Conservation (phyloP, 31 red algal genomes). For the Endocladia muricata region DNA sequence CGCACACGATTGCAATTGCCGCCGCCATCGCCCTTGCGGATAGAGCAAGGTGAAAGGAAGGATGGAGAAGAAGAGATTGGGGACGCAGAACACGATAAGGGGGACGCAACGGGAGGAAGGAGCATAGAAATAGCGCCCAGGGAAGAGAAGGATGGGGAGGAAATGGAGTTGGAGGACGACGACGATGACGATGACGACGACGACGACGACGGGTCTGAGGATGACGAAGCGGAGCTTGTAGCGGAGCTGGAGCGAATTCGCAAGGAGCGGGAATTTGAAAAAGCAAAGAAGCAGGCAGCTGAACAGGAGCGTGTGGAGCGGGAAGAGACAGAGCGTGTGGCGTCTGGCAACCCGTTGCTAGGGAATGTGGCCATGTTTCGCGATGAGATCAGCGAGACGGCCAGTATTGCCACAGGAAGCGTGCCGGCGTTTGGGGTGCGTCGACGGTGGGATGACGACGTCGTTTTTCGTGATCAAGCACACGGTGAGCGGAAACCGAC, state of each 20-base stretch:
- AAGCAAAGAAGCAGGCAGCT: slow-evolving; percentile 57
- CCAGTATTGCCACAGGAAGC: slow-evolving; percentile 51
- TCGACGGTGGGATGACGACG: slow-evolving; percentile 89
- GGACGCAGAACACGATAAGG: not conserved
- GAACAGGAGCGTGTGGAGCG: slow-evolving; percentile 47
- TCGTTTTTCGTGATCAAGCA: slow-evolving; percentile 84
- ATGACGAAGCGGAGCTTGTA: slow-evolving; percentile 82
- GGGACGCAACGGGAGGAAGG: not conserved
- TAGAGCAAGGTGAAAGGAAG: not conserved
- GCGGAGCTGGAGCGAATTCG: slow-evolving; percentile 84
- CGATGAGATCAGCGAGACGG: slow-evolving; percentile 56
- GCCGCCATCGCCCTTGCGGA: slow-evolving; percentile 4
- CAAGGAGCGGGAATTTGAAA: slow-evolving; percentile 67
- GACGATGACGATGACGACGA: slow-evolving; percentile 38
- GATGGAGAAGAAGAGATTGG: slow-evolving; percentile 1
- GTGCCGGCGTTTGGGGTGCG: slow-evolving; percentile 53
- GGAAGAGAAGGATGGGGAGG: slow-evolving; percentile 8
- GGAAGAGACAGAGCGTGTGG: slow-evolving; percentile 19
- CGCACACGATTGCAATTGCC: slow-evolving; percentile 6
- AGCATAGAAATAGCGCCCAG: not conserved
- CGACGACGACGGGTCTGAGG: slow-evolving; percentile 50
- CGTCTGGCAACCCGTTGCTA: slow-evolving; percentile 56
- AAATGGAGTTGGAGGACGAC: not conserved
- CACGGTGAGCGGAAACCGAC: slow-evolving; percentile 21
- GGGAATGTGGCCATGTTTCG: slow-evolving; percentile 13